Evolutionary conservation across 305 asterid genomes (phyloP), one percentile per base, ranked within the genome.

Genomic region (Fraxinus dipetala): DNA sequence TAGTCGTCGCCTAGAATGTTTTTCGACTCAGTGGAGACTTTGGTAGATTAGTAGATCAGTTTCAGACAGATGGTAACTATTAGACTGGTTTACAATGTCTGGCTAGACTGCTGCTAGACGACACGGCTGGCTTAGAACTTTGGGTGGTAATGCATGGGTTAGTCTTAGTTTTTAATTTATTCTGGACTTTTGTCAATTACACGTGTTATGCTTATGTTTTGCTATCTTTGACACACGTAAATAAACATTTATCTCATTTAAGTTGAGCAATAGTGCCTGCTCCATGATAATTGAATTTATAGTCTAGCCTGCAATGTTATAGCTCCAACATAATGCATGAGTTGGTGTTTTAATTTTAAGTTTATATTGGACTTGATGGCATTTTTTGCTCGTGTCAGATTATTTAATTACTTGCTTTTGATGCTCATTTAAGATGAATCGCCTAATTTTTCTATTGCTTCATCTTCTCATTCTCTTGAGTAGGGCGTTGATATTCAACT

Each of bases 401-500:
- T 65, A 72, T 22, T 67, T n/a, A 43, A 22, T 35, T 22, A 45
- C n/a, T 9, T 61, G 56, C 28, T 9, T 65, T 65, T 67, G 79
- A 63, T 84, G 69, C 43, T 28, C 26, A 75, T 75, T 76, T 61
- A 30, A 22, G 72, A 20, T 18, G 40, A 76, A 56, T 30, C 6
- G 51, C 65, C 72, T 79, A 76, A 43, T 61, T 28, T 82, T 83
- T 63, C 45, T 80, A 28, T n/a, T 83, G 22, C 54, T 10, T 84
- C 82, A 72, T 84, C 24, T 72, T 32, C 38, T 30, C 22, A 1
- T 8, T 83, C 70, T 72, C 5, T 75, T 80, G 83, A 82, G 83
- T 87, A 96, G 99, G 98, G 96, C 20, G 98, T 94, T 82, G 99
- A 96, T 85, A 94, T 93, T 86, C 99, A 96, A 90, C 97, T 94